These are phyloP conservation scores for Neurospora pannonica DNA, from an alignment of 495 filamentous ascomycete species.

Conservation along the genomic window DNA sequence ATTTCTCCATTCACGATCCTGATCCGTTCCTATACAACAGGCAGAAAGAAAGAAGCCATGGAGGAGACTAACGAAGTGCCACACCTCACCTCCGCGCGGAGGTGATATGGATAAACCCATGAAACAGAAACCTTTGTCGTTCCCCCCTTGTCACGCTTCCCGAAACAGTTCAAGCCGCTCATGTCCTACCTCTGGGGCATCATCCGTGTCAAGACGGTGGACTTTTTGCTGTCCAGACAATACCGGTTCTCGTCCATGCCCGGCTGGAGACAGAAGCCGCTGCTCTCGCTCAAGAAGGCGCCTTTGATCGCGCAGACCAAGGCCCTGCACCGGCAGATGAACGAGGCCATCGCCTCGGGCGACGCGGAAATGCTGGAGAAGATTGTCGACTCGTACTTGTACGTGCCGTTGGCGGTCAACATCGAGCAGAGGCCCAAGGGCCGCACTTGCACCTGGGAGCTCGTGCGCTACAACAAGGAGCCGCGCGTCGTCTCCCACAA, in stretches of 20 bases:
- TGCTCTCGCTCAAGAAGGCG: constrained; percentile 30
- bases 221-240: background rate
- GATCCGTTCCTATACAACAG: background rate
- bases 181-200: constrained; percentile 10
- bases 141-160: constrained; percentile 13
- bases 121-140: constrained; percentile 18
- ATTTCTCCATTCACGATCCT: background rate
- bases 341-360: constrained; percentile 59
- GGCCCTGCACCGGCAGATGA: constrained; percentile 58
- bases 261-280: constrained; percentile 14
- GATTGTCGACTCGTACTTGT: constrained; percentile 54
- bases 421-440: constrained; percentile 45
- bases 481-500: constrained; percentile 55
- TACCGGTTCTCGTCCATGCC: constrained; percentile 22
- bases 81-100: background rate
- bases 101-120: background rate
- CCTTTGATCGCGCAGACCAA: constrained; percentile 41
- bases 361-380: constrained; percentile 46
- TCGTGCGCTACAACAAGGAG: constrained; percentile 49
- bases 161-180: constrained; percentile 3
- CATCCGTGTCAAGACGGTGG: constrained; percentile 6
- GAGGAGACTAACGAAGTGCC: background rate
- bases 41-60: background rate
- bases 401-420: constrained; percentile 41
- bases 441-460: constrained; percentile 51